A percentile compares a stretch with the other conserved stretches of the same genome.
phyloP scores from a whole-genome alignment of 2,329 filamentous ascomycete genomes.

The Apiospora aurea region DNA sequence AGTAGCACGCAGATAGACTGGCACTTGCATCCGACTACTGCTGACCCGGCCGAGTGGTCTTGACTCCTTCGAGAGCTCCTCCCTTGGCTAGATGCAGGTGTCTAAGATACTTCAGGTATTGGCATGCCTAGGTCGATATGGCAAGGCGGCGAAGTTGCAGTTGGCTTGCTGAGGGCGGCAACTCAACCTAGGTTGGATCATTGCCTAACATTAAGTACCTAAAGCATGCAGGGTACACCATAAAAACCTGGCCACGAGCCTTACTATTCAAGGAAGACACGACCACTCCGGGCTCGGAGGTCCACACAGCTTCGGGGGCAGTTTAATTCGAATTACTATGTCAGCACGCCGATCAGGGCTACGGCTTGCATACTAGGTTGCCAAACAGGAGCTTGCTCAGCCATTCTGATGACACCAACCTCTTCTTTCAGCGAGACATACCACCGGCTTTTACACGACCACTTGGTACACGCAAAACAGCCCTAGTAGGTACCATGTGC shows the following conservation, averaged over 20 bases:
- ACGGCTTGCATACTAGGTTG: background rate
- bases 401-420: slow-evolving; percentile 1
- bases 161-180: background rate
- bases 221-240: too few relatives aligned
- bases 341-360: slow-evolving; percentile 4
- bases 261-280: background rate
- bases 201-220: too few relatives aligned
- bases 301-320: slow-evolving; percentile 8
- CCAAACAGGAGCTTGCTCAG: background rate
- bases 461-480: background rate
- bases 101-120: background rate
- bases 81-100: background rate
- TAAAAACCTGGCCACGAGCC: background rate
- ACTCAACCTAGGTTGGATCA: background rate
- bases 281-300: background rate
- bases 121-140: background rate
- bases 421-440: background rate
- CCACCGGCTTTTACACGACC: background rate
- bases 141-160: background rate
- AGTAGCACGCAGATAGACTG: background rate
- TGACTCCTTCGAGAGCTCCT: background rate
- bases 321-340: background rate
- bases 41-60: slow-evolving; percentile 3
- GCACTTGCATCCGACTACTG: background rate
- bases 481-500: too few relatives aligned